Evolutionary conservation across 495 filamentous ascomycete species (phyloP), one percentile per base, ranked within the genome.

Genomic region (Trichoderma orchidacearum): DNA sequence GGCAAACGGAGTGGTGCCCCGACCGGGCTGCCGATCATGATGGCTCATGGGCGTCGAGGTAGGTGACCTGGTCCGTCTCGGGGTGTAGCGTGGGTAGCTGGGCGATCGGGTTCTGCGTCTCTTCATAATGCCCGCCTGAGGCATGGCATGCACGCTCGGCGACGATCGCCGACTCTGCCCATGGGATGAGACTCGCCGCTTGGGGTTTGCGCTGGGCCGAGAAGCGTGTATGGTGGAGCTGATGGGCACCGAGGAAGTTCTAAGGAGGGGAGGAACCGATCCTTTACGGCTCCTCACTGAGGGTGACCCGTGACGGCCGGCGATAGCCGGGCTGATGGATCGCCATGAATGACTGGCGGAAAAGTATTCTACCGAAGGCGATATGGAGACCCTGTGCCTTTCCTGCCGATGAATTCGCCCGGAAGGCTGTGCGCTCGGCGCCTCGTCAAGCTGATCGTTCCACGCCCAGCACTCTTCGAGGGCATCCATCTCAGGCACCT

Each of bases 401-500:
- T 63, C 59, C 28, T 70, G 65, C 27, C 70, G 73, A 11, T 15
- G 25, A 30, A 74, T 68, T 30, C 67, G 72, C 8, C 72, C 31
- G 17, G 68, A 66, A 7, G 64, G 62, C 30, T 57, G 57, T 28
- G 58, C 45, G 58, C 64, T 70, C 3, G 68, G 63, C 25, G 67
- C 58, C 25, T 73, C 74, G 56, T 87, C 84, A 12, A 83, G 73
- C 30, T 63, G 66, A 36, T 77, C 71, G 61, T 84, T 71, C 69
- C 71, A 71, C 6, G 58, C 58, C 75, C 74, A 78, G 56, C 66
- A 78, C 9, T 72, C 68, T 61, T 87, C 84, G 58, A 76, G 70
- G 4, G 77, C 81, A 60, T 83, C 80, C 9, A 74, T 77, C 65
- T 83, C 82, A 30, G 74, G 73, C 5, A 77, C 74, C 23, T 78